These are phyloP conservation scores for Suillus placidus DNA, from an alignment of 768 basidiomycete genomes.

Conservation along the genomic window DNA sequence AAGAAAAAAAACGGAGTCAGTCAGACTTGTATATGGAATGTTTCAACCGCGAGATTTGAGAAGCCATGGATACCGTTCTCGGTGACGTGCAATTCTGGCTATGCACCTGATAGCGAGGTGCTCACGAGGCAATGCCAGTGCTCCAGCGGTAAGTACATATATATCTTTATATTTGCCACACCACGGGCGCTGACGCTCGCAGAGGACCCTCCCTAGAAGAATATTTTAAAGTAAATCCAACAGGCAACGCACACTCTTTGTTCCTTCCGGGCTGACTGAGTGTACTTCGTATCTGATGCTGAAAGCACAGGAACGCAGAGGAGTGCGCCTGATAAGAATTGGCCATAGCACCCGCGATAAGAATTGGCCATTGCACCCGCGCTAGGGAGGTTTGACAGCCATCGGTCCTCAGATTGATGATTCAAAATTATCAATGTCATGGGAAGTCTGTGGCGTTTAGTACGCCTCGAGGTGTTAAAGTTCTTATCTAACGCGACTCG, in stretches of 20 bases:
- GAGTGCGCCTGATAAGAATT: neutral
- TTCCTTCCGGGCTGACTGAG: neutral
- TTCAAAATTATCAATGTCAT: neutral
- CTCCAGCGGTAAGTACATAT: neutral
- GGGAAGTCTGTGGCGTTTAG: neutral
- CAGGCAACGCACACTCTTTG: neutral
- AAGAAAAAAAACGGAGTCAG: too few species aligned
- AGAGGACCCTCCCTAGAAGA: neutral
- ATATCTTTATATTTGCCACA: neutral
- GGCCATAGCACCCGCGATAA: neutral
- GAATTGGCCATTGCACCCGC: neutral
- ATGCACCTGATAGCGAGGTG: neutral
- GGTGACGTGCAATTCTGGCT: neutral
- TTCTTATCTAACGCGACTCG: too few species aligned
- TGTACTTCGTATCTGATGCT: neutral
- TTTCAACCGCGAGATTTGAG: too few species aligned
- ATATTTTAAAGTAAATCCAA: neutral
- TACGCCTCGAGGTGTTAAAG: neutral
- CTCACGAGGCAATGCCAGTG: neutral
- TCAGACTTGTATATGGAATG: too few species aligned
- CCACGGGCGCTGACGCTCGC: neutral
- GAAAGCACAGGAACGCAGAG: neutral
- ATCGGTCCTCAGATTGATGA: neutral
- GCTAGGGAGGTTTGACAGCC: neutral
- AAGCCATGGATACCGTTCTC: too few species aligned